Base-by-base conservation (phyloP, 2,329 filamentous ascomycete species). In the Ceratocystis papillata region DNA sequence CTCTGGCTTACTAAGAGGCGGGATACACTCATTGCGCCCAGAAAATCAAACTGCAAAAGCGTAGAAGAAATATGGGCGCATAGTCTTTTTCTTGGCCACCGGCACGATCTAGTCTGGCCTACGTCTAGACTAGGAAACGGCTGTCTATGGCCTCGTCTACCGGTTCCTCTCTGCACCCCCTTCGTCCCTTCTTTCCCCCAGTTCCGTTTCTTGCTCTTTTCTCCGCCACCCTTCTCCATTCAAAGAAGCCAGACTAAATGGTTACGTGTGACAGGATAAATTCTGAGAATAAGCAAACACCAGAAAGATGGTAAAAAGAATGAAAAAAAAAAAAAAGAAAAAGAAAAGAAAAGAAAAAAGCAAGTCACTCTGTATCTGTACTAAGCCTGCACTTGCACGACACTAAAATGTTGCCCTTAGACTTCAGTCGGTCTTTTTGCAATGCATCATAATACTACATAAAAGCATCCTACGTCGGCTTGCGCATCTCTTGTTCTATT, bases 321-420 rank as follows among this genome's bases (percentile, higher is more conserved):
- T 12, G 30, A 17, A 12, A 28, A 48, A 17, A 17, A 3, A 7
- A 46, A n/a, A 50, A 22, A 22, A 22, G 1, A 22, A 22, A 22
- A 22, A 2, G 0, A 33, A 33, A 22, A 22, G 1, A 1, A 59
- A 59, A 22, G 4, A 17, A 59, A 25, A n/a, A 50, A 22, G 20
- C 4, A 50, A 20, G 46, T 50, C 46, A 8, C 17, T 50, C 46
- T 50, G 46, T 8, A 50, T 10, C 46, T 50, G 46, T 50, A 50
- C 46, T 22, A 50, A 50, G 46, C 46, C 46, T 50, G 46, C 20
- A 50, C 46, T 50, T 20, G 46, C 46, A 22, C 46, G 20, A 50
- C 46, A 50, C 46, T 50, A 50, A 50, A 50, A 50, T 50, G 17
- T 3, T 64, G 46, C 46, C 62, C 62, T 64, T 50, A 57, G 45